These are phyloP conservation scores for Arachis hypogaea DNA, from an alignment of 306 rosid genomes.

Conservation along the genomic window DNA sequence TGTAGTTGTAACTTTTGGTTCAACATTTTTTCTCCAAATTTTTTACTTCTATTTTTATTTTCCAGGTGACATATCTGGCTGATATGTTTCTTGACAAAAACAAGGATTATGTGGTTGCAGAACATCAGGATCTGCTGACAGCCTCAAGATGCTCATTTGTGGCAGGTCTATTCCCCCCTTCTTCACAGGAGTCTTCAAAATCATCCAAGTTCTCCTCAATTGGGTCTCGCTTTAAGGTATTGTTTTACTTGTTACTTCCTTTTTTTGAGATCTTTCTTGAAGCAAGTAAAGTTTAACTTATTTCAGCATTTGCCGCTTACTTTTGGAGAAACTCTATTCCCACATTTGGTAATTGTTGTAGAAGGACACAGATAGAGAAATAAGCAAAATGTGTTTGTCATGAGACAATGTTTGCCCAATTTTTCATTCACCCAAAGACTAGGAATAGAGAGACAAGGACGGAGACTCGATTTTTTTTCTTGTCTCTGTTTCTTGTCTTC, in stretches of 20 bases:
- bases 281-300: conserved; percentile 10
- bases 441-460: too few relatives aligned
- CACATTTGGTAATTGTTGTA: too few relatives aligned
- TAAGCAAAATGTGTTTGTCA: too few relatives aligned
- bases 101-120: conserved; percentile 99
- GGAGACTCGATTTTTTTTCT: too few relatives aligned
- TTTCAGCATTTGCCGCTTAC: conserved; percentile 1
- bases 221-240: conserved; percentile 97
- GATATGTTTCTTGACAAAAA: conserved; percentile 97
- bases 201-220: conserved; percentile 96
- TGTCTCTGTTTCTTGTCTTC: too few relatives aligned
- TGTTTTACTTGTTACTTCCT: conserved; percentile 9
- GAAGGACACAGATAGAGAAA: too few relatives aligned
- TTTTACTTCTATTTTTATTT: conserved; percentile 35
- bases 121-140: conserved; percentile 88
- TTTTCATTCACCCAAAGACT: too few relatives aligned
- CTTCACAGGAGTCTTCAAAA: conserved; percentile 89
- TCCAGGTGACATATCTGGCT: conserved; percentile 88
- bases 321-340: too few relatives aligned
- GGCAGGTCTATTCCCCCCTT: conserved; percentile 86
- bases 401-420: too few relatives aligned
- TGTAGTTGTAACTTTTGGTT: too few relatives aligned
- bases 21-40: not conserved
- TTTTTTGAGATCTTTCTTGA: conserved; percentile 25
- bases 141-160: conserved; percentile 88